These are phyloP conservation scores for Citrullus amarus DNA, from an alignment of 306 rosid genomes.

Conservation along the genomic window DNA sequence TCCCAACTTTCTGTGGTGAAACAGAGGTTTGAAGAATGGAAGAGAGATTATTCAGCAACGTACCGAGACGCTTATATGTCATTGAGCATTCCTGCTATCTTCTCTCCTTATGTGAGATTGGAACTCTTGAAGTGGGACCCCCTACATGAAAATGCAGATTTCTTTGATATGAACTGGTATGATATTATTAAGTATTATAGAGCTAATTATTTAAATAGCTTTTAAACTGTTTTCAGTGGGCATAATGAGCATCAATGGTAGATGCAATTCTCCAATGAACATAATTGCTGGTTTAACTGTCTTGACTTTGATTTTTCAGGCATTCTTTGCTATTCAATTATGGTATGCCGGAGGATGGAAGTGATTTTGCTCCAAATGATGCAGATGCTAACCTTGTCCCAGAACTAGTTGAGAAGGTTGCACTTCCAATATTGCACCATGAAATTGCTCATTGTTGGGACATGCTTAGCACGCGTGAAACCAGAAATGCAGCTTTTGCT, in stretches of 20 bases:
- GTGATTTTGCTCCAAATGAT: slow-evolving; percentile 50
- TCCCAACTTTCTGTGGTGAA: slow-evolving; percentile 66
- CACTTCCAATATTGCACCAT: slow-evolving; percentile 81
- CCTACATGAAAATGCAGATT: slow-evolving; percentile 64
- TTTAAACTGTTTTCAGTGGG: not conserved
- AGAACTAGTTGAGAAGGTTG: slow-evolving; percentile 80
- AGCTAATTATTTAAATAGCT: not conserved
- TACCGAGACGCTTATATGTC: slow-evolving; percentile 88
- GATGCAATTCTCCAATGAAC: not conserved
- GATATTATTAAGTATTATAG: slow-evolving; percentile 9
- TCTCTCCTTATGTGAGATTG: slow-evolving; percentile 88
- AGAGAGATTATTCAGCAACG: slow-evolving; percentile 47
- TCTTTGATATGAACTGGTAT: slow-evolving; percentile 85
- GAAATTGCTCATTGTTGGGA: slow-evolving; percentile 87
- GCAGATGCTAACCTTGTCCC: slow-evolving; percentile 88
- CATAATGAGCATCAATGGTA: not conserved
- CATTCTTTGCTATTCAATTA: slow-evolving; percentile 61
- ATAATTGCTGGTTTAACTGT: not conserved
- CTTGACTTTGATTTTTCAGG: slow-evolving; percentile 30
- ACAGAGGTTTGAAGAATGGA: slow-evolving; percentile 85
- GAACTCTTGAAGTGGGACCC: slow-evolving; percentile 98
- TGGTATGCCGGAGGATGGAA: slow-evolving; percentile 58
- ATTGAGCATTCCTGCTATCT: slow-evolving; percentile 67
- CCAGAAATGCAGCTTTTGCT: slow-evolving; percentile 62
- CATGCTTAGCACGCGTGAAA: slow-evolving; percentile 67